Percentiles rank a stretch among this genome's conserved stretches.
These are phyloP conservation scores for Aureobasidium sp. DNA, from an alignment of 2,329 filamentous ascomycete genomes.

Conservation along the genomic window DNA sequence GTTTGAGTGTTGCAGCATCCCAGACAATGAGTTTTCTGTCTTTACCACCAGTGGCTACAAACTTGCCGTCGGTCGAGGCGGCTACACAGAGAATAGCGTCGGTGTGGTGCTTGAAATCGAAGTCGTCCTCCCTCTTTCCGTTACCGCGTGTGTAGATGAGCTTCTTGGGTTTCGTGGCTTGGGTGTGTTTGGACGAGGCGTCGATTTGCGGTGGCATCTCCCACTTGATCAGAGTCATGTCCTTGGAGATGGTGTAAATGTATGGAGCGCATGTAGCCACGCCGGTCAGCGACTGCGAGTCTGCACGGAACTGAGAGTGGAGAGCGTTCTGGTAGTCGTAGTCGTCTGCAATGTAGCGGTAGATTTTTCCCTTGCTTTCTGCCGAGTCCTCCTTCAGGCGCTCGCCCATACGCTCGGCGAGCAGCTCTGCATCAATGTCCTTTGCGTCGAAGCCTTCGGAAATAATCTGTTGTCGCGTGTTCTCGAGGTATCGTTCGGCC, in stretches of 20 bases:
- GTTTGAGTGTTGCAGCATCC: slow-evolving; percentile 70
- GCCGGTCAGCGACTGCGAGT: slow-evolving; percentile 68
- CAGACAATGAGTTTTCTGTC: slow-evolving; percentile 83
- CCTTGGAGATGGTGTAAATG: slow-evolving; percentile 83
- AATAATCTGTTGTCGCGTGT: slow-evolving; percentile 64
- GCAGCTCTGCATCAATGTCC: slow-evolving; percentile 85
- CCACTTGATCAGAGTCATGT: slow-evolving; percentile 82
- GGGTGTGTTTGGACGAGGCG: slow-evolving; percentile 43
- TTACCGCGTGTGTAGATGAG: slow-evolving; percentile 57
- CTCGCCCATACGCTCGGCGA: slow-evolving; percentile 56
- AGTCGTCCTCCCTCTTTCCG: slow-evolving; percentile 51
- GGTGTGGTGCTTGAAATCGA: slow-evolving; percentile 61
- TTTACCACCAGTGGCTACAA: slow-evolving; percentile 78
- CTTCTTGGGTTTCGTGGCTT: slow-evolving; percentile 51
- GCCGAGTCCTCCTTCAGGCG: slow-evolving; percentile 84
- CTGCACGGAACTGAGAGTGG: slow-evolving; percentile 67
- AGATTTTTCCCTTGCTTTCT: slow-evolving; percentile 83
- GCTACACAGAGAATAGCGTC: slow-evolving; percentile 75
- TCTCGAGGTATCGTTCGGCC: slow-evolving; percentile 87
- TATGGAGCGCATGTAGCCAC: slow-evolving; percentile 72
- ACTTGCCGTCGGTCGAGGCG: slow-evolving; percentile 82
- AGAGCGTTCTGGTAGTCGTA: slow-evolving; percentile 61
- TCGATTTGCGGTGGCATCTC: slow-evolving; percentile 52
- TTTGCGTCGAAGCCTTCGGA: slow-evolving; percentile 91
- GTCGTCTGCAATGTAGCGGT: slow-evolving; percentile 66